Evolutionary conservation across 2,329 filamentous ascomycete genomes (phyloP).

Genomic region (Akanthomyces uredinophilus): DNA sequence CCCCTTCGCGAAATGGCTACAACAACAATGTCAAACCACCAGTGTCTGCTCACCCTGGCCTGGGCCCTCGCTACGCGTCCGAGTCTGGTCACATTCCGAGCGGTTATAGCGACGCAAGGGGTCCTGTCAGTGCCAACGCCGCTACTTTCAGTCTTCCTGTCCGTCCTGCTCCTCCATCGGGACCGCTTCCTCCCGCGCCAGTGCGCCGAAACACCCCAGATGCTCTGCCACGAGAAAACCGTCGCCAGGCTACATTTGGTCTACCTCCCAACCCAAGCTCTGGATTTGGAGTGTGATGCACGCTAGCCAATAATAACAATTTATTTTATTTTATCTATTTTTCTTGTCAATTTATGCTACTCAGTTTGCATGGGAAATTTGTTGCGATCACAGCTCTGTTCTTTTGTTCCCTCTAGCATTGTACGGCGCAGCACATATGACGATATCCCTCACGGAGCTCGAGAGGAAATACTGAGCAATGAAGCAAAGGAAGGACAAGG

Average conservation of each 20-base stretch:
- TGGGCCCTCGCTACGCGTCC: conserved; percentile 47
- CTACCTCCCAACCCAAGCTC: conserved; percentile 36
- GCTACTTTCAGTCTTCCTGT: conserved; percentile 59
- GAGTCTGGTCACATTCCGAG: conserved; percentile 48
- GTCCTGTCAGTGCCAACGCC: conserved; percentile 39
- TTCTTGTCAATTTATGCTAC: not conserved
- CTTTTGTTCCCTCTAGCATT: conserved; percentile 10
- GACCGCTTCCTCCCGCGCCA: conserved; percentile 56
- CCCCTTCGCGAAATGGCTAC: conserved; percentile 46
- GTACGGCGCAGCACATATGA: conserved; percentile 14
- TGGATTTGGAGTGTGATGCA: conserved; percentile 27
- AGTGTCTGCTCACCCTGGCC: conserved; percentile 41
- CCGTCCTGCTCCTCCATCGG: conserved; percentile 52
- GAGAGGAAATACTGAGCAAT: not conserved
- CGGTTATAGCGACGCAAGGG: conserved; percentile 34
- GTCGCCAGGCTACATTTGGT: conserved; percentile 51
- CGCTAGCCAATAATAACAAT: not conserved
- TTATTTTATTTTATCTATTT: not conserved
- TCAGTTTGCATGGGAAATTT: conserved; percentile 3
- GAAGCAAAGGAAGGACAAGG: not conserved
- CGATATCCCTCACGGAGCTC: conserved; percentile 11
- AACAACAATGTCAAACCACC: conserved; percentile 38
- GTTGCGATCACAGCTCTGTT: conserved; percentile 7
- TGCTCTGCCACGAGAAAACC: conserved; percentile 46
- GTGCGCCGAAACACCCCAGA: conserved; percentile 53